phyloP scores from a whole-genome alignment of 2,329 filamentous ascomycete genomes.

The Annulohypoxylon truncatum region DNA sequence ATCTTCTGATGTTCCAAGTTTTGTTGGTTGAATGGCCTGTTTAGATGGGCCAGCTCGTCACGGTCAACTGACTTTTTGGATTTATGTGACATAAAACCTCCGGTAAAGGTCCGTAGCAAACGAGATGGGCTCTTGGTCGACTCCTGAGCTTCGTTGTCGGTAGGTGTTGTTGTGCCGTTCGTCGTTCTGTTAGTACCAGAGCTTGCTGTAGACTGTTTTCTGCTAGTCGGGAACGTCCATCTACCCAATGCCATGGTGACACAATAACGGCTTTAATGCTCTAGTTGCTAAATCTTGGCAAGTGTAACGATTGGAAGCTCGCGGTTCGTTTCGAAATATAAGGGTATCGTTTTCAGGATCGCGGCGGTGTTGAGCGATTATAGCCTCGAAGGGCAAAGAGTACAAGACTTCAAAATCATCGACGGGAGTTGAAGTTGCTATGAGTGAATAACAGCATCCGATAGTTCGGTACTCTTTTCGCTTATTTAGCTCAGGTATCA shows the following conservation, averaged over 20 bases:
- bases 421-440: background rate
- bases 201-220: constrained; percentile 41
- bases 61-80: constrained; percentile 36
- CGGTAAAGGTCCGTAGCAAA: constrained; percentile 41
- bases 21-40: constrained; percentile 50
- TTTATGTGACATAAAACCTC: constrained; percentile 36
- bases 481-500: constrained; percentile 14
- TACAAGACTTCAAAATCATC: background rate
- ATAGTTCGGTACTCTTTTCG: background rate
- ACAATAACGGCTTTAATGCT: background rate
- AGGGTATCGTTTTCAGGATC: background rate
- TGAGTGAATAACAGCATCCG: background rate
- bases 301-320: background rate
- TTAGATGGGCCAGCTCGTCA: constrained; percentile 43
- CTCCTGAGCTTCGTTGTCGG: constrained; percentile 37
- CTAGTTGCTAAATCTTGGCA: background rate
- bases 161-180: constrained; percentile 40
- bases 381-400: constrained; percentile 11
- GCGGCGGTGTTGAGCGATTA: constrained; percentile 9
- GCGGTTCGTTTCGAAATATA: constrained; percentile 1
- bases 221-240: constrained; percentile 42
- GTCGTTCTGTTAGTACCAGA: constrained; percentile 39
- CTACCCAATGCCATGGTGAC: constrained; percentile 38
- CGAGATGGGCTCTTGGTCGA: constrained; percentile 39
- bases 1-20: constrained; percentile 52